Evolutionary conservation across 371 early-diverging fungal species (phyloP), one percentile per base, ranked within the genome.

Genomic region (Mucor indicus): DNA sequence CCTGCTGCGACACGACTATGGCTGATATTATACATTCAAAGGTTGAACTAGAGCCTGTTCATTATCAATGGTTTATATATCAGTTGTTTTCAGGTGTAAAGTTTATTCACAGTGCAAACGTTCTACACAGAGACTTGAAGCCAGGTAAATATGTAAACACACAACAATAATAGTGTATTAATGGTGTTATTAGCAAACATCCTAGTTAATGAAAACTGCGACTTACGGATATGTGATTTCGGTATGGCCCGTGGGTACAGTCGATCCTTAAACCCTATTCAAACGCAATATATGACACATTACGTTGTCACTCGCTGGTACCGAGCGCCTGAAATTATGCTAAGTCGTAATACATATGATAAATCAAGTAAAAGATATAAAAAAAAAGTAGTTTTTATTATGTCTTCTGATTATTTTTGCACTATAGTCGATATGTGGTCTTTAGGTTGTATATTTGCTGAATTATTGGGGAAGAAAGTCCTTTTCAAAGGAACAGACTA

Each of bases 371-470:
- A 59, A 64, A 42, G n/a, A n/a, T n/a, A n/a, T n/a, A n/a, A n/a
- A n/a, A n/a, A n/a, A n/a, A n/a, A n/a, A n/a, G n/a, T n/a, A n/a
- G n/a, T n/a, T n/a, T n/a, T n/a, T n/a, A n/a, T n/a, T n/a, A n/a
- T n/a, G n/a, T n/a, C n/a, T n/a, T n/a, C n/a, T n/a, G n/a, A n/a
- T n/a, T n/a, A n/a, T n/a, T n/a, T n/a, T n/a, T n/a, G n/a, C n/a
- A n/a, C n/a, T n/a, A n/a, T 81, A 33, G 90, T 96, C 23, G 99
- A 99, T 66, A 92, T 99, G 31, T 99, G 99, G 99, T 89, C 99
- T 4, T 82, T 93, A 19, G 99, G 99, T 3, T 98, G 98, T 69
- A 92, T 99, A 23, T 96, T 99, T 80, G 99, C 98, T 2, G 99
- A 99, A 58, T 79, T 99, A 17, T 77, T 98, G 63, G 78, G 97